Evolutionary conservation across 306 rosid genomes (phyloP).

Genomic region (Aeschynomene evenia): DNA sequence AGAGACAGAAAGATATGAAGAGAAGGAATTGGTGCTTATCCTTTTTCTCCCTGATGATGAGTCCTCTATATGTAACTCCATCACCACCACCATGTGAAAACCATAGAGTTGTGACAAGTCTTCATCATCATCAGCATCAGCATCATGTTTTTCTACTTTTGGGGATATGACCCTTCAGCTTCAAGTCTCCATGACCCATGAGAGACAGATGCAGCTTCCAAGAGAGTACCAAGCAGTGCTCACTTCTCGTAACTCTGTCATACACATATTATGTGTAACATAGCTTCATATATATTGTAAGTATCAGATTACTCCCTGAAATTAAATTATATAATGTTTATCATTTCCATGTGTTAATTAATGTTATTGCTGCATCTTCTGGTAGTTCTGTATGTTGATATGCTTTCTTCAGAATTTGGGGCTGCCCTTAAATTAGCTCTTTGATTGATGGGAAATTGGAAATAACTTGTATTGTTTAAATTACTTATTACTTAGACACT

Average conservation of each 20-base stretch:
- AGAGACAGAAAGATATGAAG: not conserved
- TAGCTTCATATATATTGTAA: not conserved
- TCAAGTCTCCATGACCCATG: conserved; percentile 26
- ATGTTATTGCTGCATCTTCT: not conserved
- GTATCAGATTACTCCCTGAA: not conserved
- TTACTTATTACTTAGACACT: not conserved
- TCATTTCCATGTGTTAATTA: not conserved
- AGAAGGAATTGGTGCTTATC: not conserved
- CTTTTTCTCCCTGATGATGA: not conserved
- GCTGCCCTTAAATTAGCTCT: not conserved
- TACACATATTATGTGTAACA: not conserved
- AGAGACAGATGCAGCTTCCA: not conserved
- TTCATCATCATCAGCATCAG: not conserved
- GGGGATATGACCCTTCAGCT: not conserved
- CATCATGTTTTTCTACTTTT: not conserved
- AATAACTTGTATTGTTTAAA: no score
- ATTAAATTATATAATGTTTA: not conserved
- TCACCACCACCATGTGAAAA: not conserved
- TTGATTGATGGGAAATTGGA: no score
- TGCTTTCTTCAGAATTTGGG: not conserved
- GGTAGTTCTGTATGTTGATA: not conserved
- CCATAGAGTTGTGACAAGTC: not conserved
- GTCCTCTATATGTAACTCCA: not conserved
- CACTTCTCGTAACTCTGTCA: conserved; percentile 55
- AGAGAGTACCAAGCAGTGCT: conserved; percentile 30